Percentiles rank a stretch among this genome's conserved stretches.
Conservation (phyloP, 2,329 filamentous ascomycete genomes). For the Aspergillus quadrilineatus region DNA sequence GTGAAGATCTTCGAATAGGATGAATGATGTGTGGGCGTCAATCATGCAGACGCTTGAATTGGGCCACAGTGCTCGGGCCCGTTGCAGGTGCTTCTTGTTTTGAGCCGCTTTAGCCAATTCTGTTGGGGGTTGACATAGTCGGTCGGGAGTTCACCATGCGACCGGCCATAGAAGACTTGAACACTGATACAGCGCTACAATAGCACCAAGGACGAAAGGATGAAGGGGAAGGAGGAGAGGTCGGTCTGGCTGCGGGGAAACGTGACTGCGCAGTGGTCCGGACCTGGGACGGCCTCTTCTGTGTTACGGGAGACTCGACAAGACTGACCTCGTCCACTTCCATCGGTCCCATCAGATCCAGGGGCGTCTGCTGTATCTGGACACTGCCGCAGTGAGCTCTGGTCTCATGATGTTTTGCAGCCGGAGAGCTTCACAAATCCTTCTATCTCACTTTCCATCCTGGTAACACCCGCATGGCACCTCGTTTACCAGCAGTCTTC, state of each 20-base stretch:
- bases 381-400: not conserved
- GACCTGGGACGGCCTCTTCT: not conserved
- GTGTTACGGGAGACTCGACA: not conserved
- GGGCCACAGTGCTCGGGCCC: not conserved
- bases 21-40: not conserved
- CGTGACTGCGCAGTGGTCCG: constrained; percentile 6
- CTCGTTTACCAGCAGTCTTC: constrained; percentile 3
- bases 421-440: not conserved
- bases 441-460: constrained; percentile 15
- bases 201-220: not conserved
- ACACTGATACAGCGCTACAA: not conserved
- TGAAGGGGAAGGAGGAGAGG: not conserved
- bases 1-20: not conserved
- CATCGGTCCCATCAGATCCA: not conserved
- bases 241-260: not conserved
- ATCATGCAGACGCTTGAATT: not conserved
- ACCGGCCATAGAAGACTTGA: not conserved
- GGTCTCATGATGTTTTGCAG: constrained; percentile 15
- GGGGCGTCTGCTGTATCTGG: not conserved
- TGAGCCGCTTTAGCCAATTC: not conserved
- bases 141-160: not conserved
- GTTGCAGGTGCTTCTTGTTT: not conserved
- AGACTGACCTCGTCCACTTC: not conserved
- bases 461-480: constrained; percentile 21
- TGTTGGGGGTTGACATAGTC: not conserved